phyloP scores from a whole-genome alignment of 2,329 filamentous ascomycete species.

The Harringtonia aguacate region DNA sequence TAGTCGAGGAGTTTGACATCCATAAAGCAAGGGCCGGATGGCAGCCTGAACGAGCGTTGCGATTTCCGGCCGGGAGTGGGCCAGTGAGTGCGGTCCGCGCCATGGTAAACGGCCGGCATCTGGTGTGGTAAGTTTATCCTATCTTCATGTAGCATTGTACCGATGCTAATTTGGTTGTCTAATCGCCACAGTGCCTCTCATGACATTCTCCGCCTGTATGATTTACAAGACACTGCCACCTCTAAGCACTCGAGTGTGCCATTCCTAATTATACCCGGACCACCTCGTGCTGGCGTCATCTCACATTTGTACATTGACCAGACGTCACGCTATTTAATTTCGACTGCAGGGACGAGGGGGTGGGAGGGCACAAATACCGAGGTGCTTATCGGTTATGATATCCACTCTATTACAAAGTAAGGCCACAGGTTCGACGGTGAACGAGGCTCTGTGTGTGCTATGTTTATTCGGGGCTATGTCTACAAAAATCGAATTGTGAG shows the following conservation, averaged over 20 bases:
- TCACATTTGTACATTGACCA: conserved; percentile 79
- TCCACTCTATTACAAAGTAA: conserved; percentile 28
- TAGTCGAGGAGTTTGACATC: conserved; percentile 87
- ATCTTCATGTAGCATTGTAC: neutral
- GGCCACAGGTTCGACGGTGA: neutral
- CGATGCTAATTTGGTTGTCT: conserved; percentile 1
- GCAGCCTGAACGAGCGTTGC: conserved; percentile 67
- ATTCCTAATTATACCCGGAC: conserved; percentile 93
- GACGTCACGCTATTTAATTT: conserved; percentile 82
- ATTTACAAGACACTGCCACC: conserved; percentile 57
- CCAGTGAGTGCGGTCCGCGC: conserved; percentile 78
- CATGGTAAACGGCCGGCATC: conserved; percentile 87
- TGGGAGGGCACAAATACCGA: conserved; percentile 92
- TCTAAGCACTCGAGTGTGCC: conserved; percentile 72
- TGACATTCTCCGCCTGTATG: conserved; percentile 88
- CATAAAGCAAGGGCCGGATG: conserved; percentile 61
- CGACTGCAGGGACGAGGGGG: conserved; percentile 80
- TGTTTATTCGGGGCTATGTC: too few relatives aligned
- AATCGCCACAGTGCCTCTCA: conserved; percentile 70
- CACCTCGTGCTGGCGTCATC: conserved; percentile 72
- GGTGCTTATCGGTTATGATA: conserved; percentile 90
- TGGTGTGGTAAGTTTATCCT: conserved; percentile 50
- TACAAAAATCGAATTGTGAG: too few relatives aligned
- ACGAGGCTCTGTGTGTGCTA: neutral
- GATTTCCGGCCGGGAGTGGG: conserved; percentile 81